phyloP scores from a whole-genome alignment of 441 rosid genomes.

The Aleurites moluccanus region DNA sequence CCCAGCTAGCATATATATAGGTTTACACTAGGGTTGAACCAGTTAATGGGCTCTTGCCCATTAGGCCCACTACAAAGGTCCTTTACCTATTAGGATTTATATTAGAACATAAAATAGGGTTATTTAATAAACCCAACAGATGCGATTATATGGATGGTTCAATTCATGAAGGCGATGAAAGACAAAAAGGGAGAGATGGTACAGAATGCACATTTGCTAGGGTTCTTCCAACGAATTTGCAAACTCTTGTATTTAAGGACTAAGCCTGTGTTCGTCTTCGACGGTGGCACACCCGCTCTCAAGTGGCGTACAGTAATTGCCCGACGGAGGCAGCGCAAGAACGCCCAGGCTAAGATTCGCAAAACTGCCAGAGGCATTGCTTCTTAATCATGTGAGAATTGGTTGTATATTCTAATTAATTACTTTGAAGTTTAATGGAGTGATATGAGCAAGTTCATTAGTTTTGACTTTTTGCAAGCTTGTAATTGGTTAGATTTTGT shows the following conservation, averaged over 20 bases:
- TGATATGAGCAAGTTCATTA: neutral
- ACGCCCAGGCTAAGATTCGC: conserved; percentile 88
- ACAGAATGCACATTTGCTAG: conserved; percentile 84
- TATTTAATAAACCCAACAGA: too few relatives aligned
- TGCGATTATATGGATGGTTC: conserved; percentile 97
- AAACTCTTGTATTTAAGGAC: conserved; percentile 76
- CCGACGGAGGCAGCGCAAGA: conserved; percentile 86
- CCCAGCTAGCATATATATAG: too few relatives aligned
- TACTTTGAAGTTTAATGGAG: neutral
- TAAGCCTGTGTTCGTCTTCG: conserved; percentile 93
- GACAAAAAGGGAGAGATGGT: conserved; percentile 97
- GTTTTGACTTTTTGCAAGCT: neutral
- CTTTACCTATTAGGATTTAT: too few relatives aligned
- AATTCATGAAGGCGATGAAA: conserved; percentile 98
- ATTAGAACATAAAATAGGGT: too few relatives aligned
- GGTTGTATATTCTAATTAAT: too few relatives aligned
- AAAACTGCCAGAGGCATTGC: conserved; percentile 93
- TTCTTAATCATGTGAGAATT: conserved; percentile 75
- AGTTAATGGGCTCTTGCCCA: too few relatives aligned
- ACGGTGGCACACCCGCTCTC: conserved; percentile 90
- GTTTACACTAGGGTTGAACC: too few relatives aligned
- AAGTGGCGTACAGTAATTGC: conserved; percentile 95
- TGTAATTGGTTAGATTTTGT: neutral
- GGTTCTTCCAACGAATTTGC: conserved; percentile 89
- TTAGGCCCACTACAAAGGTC: too few relatives aligned